Evolutionary conservation across 495 filamentous ascomycete genomes (phyloP), one percentile per base, ranked within the genome.

Genomic region (Letharia lupina): DNA sequence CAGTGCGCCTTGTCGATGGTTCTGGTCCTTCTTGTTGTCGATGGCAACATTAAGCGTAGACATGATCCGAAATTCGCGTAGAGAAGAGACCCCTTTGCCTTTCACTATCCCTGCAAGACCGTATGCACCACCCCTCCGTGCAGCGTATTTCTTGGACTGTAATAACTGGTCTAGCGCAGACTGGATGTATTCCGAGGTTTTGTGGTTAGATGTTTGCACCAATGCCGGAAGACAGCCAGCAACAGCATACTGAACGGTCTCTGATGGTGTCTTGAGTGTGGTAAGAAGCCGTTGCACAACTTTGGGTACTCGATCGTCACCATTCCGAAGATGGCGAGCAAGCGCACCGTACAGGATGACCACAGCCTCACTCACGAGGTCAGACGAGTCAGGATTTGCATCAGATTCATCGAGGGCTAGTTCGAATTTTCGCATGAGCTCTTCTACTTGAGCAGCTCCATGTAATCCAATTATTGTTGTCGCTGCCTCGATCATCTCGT

Each of bases 331-430:
- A 80, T 98, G 94, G 39, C 90, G 83, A 16, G 91, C 94, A 18
- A 98, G 77, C 42, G 94, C 91, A 70, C 94, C 94, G 71, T 98
- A 98, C 67, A 98, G 87, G 64, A 98, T 92, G 67, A 98, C 91
- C 37, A 98, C 91, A 6, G 94, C 94, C 77, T 98, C 94, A 71
- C 96, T 96, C 68, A 98, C 89, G 52, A 87, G 82, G 70, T 98
- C 94, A 11, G 87, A 86, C 35, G 84, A 84, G 69, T 90, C 84
- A 5, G 88, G 89, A 23, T 85, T 86, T 68, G 89, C 88, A 74
- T 93, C 89, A 0, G 91, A 89, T 12, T 84, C 86, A 70, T 91
- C 91, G 6, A 98, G 81, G 0, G 89, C 89, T 11, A 81, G 81
- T 74, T 98, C 93, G 70, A 97, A 91, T 1, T 91, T 86, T 70